Percentiles rank a stretch among this genome's conserved stretches.
Evolutionary conservation across 345 rosid genomes (phyloP).

Genomic region (Citrus sp.): DNA sequence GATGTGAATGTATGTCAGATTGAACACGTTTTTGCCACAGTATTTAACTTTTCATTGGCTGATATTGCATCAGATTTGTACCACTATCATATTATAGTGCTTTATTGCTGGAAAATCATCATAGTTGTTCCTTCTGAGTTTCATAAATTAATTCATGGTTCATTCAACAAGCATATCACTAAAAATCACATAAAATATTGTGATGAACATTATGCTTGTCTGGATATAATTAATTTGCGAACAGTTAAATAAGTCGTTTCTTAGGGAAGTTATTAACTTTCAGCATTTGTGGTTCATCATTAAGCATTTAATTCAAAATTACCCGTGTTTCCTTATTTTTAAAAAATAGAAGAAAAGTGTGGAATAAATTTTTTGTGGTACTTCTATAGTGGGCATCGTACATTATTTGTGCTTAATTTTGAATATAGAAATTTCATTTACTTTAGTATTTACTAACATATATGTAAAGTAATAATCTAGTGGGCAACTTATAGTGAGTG

Average conservation of each 20-base stretch:
- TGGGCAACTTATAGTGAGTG: too few relatives aligned
- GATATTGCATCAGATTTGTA: neutral
- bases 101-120: constrained; percentile 11
- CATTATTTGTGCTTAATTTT: neutral
- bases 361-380: neutral
- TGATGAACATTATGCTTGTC: neutral
- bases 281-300: neutral
- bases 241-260: neutral
- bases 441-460: too few relatives aligned
- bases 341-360: neutral
- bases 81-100: constrained; percentile 8
- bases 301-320: neutral
- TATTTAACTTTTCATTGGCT: neutral
- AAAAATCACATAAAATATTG: constrained; percentile 22
- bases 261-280: neutral
- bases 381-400: neutral
- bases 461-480: too few relatives aligned
- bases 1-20: constrained; percentile 13
- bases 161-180: neutral
- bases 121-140: neutral
- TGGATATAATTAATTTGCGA: neutral
- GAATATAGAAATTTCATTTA: too few relatives aligned
- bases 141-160: constrained; percentile 1
- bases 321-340: neutral
- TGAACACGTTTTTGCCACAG: neutral